A percentile compares a stretch with the other conserved stretches of the same genome.
Evolutionary conservation across 2,329 filamentous ascomycete species (phyloP).

Genomic region (Emmonsiellopsis sp.): DNA sequence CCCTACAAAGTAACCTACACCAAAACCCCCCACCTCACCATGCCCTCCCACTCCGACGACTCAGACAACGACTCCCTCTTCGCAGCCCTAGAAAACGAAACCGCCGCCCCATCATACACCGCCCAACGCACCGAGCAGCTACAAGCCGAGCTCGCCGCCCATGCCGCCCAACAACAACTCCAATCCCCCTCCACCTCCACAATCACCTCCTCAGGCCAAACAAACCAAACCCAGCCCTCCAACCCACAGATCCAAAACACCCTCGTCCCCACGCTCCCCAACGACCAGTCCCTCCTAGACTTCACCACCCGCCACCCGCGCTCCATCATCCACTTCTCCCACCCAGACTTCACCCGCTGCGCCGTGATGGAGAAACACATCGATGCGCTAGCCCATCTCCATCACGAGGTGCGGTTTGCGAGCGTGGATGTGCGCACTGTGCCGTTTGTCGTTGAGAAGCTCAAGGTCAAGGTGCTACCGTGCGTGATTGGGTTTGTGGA

Average conservation of each 20-base stretch:
- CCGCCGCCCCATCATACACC: constrained; percentile 44
- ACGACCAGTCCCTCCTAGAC: constrained; percentile 50
- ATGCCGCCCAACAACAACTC: constrained; percentile 37
- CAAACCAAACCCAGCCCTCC: neutral
- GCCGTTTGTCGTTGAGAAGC: constrained; percentile 40
- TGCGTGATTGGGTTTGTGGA: constrained; percentile 42
- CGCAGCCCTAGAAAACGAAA: constrained; percentile 45
- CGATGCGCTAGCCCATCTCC: constrained; percentile 32
- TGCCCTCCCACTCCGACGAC: neutral
- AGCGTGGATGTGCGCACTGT: constrained; percentile 37
- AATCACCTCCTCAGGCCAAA: constrained; percentile 7
- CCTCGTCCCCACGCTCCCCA: constrained; percentile 31
- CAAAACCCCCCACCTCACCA: neutral
- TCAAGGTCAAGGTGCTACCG: constrained; percentile 38
- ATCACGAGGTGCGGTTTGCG: constrained; percentile 37
- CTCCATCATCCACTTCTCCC: constrained; percentile 56
- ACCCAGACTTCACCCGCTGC: constrained; percentile 55
- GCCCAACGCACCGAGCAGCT: constrained; percentile 51
- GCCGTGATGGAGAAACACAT: constrained; percentile 54
- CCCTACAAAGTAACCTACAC: neutral
- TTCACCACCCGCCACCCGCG: constrained; percentile 51
- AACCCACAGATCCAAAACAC: constrained; percentile 4
- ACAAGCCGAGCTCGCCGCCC: constrained; percentile 45
- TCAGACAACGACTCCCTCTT: constrained; percentile 54
- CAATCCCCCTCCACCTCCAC: constrained; percentile 21